Conservation (phyloP, 129 eudicot species). For the Arctium minus region DNA sequence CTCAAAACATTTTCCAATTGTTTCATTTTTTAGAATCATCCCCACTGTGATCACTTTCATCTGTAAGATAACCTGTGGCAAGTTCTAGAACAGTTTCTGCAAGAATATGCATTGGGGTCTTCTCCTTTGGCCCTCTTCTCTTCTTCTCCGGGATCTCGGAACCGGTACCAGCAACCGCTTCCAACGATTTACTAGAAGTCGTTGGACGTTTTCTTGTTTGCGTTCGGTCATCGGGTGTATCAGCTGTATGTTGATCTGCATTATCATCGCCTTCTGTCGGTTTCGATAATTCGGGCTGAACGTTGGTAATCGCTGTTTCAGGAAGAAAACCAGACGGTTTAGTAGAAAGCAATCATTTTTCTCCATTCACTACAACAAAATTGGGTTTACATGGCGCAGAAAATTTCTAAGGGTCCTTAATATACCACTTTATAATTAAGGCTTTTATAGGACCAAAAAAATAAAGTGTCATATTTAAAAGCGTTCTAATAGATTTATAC, state of each 20-base stretch:
- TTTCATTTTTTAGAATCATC: background rate
- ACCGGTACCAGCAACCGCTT: background rate
- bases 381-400: no score
- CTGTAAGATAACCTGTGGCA: background rate
- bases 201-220: background rate
- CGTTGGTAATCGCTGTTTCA: background rate
- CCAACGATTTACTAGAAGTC: background rate
- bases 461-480: no score
- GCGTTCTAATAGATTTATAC: no score
- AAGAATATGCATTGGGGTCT: background rate
- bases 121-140: background rate
- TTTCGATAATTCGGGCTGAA: background rate
- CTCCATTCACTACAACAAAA: background rate
- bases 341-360: background rate
- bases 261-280: background rate
- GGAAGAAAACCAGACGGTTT: background rate
- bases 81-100: background rate
- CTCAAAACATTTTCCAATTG: background rate
- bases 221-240: background rate
- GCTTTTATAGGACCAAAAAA: no score
- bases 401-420: no score
- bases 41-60: background rate
- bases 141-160: background rate
- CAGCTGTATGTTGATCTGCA: background rate
- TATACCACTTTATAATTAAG: no score